Base-by-base conservation (phyloP, 176 grass and related monocot genomes). In the Phyllostachys edulis region DNA sequence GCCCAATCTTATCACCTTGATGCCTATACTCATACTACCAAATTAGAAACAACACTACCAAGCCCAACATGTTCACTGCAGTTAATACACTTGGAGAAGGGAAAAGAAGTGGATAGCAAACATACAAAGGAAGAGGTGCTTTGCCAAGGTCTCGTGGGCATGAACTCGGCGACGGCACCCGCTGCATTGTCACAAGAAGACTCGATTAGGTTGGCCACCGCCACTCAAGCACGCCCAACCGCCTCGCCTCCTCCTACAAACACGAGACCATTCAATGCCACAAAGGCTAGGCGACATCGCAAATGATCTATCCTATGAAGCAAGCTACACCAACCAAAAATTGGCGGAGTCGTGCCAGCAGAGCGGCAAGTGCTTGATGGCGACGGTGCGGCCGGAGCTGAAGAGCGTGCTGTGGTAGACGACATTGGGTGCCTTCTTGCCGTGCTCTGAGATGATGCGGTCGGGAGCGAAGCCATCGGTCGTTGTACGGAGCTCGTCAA, bases 61-160 rank as follows among this genome's bases (percentile, higher is more conserved):
- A 18, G 21, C 36, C 12, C 38, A 85, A 51, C 56, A 27, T 56
- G 29, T 29, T 87, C 68, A 55, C 74, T 42, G 27, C 39, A 65
- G 14, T 5, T 65, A 60, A 7, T 21, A 15, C 40, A 59, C 47
- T 70, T 57, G 21, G 21, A 44, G 11, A 45, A 80, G 34, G n/a
- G 14, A 20, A 32, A 51, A 49, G 55, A 32, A 70, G 63, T 24
- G 45, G 17, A 59, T 11, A 83, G 5, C 5, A 83, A 69, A 80
- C 91, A 65, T 91, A 97, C 95, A 97, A 82, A 93, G 95, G 89
- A 97, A 97, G 32, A 97, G 92, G 64, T 97, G 95, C 62, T 97
- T 97, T 37, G 92, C 95, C 45, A 97, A 76, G 34, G 95, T 94
- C 36, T 94, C 87, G 4, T 93, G 84, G 95, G 92, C 92, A 97